Conservation (phyloP, 805 yeast species). For the Candida vartiovaarae region DNA sequence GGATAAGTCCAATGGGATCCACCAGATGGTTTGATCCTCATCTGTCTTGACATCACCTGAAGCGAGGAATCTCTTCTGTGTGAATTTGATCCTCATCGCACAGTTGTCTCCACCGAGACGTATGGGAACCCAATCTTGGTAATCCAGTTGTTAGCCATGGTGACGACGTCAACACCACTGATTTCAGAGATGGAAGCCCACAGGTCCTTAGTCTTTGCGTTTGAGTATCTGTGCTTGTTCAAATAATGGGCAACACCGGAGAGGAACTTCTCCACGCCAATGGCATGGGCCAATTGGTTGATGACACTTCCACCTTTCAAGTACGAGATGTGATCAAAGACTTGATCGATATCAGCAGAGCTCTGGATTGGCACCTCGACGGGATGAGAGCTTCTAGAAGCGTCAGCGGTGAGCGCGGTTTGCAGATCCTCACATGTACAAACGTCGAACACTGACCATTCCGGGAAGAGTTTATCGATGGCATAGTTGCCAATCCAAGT, state of each 20-base stretch:
- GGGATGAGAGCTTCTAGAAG: slow-evolving; percentile 77
- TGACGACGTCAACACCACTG: slow-evolving; percentile 62
- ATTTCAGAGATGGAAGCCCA: slow-evolving; percentile 65
- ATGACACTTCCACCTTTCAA: slow-evolving; percentile 74
- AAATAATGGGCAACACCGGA: slow-evolving; percentile 74
- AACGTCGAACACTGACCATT: slow-evolving; percentile 78
- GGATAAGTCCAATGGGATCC: slow-evolving; percentile 43
- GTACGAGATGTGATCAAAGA: slow-evolving; percentile 79
- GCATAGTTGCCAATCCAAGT: slow-evolving; percentile 88
- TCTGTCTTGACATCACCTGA: slow-evolving; percentile 69
- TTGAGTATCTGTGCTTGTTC: slow-evolving; percentile 67
- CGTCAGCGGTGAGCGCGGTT: slow-evolving; percentile 65
- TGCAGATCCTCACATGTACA: slow-evolving; percentile 69
- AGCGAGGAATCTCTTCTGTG: slow-evolving; percentile 67
- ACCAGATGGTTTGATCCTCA: slow-evolving; percentile 62
- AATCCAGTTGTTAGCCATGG: slow-evolving; percentile 73
- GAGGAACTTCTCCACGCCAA: slow-evolving; percentile 67
- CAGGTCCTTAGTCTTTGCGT: slow-evolving; percentile 66
- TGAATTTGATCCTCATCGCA: slow-evolving; percentile 40
- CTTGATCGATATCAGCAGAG: slow-evolving; percentile 75
- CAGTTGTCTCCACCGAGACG: slow-evolving; percentile 48
- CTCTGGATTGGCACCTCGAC: slow-evolving; percentile 74
- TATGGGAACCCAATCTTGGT: slow-evolving; percentile 74
- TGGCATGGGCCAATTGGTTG: slow-evolving; percentile 68
- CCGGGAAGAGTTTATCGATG: slow-evolving; percentile 64